Evolutionary conservation across 106 monocot genomes (phyloP).

Genomic region (Iris macrosiphon): DNA sequence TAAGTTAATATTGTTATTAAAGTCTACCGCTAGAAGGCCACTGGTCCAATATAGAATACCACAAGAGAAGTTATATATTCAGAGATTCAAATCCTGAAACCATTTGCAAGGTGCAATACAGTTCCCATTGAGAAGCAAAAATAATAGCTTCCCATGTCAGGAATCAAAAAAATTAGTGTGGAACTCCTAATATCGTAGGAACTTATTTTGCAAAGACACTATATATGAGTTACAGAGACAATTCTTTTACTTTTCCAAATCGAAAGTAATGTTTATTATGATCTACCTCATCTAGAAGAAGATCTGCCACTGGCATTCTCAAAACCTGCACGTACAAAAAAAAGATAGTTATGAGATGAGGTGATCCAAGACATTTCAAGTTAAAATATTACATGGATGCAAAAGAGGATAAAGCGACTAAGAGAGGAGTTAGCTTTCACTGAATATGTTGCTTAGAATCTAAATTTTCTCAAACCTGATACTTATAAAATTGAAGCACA

Average conservation of each 20-base stretch:
- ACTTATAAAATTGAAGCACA: too few species aligned
- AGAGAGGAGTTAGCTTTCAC: too few species aligned
- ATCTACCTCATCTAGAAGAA: conserved; percentile 67
- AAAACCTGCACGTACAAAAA: conserved; percentile 46
- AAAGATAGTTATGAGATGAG: background rate
- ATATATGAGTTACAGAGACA: background rate
- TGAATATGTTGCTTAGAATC: too few species aligned
- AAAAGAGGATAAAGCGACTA: too few species aligned
- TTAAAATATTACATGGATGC: background rate
- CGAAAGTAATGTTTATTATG: background rate
- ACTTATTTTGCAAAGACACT: background rate
- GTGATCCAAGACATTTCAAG: too few species aligned
- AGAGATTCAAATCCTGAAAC: too few species aligned
- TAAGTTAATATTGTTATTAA: too few species aligned
- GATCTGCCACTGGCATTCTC: conserved; percentile 61
- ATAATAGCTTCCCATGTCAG: background rate
- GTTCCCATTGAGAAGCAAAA: background rate
- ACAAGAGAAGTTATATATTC: too few species aligned
- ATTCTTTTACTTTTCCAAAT: background rate
- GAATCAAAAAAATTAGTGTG: background rate
- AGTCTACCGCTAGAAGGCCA: too few species aligned
- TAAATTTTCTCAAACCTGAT: too few species aligned
- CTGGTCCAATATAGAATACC: too few species aligned
- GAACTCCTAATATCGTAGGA: background rate
- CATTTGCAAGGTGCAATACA: too few species aligned